Base-by-base conservation (phyloP, 2,329 filamentous ascomycete species). In the Aspergillus felis region DNA sequence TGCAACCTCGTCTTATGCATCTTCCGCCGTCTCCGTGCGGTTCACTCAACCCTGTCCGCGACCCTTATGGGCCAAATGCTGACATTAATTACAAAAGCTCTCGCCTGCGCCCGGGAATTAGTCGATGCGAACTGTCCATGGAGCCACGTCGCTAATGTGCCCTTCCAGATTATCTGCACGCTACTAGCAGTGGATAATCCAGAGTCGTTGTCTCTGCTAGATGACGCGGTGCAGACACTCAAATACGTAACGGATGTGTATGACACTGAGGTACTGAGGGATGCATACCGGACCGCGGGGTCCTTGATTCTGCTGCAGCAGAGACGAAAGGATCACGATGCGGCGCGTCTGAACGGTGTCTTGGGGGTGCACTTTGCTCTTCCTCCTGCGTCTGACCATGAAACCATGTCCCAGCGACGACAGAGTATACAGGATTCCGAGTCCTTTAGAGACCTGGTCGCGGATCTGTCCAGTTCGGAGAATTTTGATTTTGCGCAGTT, bases 101-200 rank as follows among this genome's bases (percentile, higher is more conserved):
- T 84, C 17, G 68, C 72, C 17, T 78, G 79, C 0, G 80, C 82
- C 0, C 73, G 76, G 3, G 66, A 64, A 3, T 77, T 83, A 64
- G 68, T 80, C 0, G 71, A 73, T 2, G 68, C 69, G 10, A 70
- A 74, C 9, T 71, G 73, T 2, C 82, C 82, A 0, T 85, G 82
- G 82, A 82, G 84, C 61, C 82, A 85, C 55, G 77, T 82, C 47
- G 81, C 80, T 25, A 84, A 84, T 50, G 79, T 84, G 0, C 82
- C 82, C 0, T 85, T 85, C 56, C 82, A 84, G 51, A 77, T 81
- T 0, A 75, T 84, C 24, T 84, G 82, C 56, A 72, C 82, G 0
- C 69, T 84, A 10, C 71, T 85, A 1, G 80, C 79, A 0, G 81
- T 84, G 52, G 82, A 85, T 52, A 82, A 74, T 0, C 72, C 73